Base-by-base conservation (phyloP, 306 rosid genomes). In the Cajanus cajan region DNA sequence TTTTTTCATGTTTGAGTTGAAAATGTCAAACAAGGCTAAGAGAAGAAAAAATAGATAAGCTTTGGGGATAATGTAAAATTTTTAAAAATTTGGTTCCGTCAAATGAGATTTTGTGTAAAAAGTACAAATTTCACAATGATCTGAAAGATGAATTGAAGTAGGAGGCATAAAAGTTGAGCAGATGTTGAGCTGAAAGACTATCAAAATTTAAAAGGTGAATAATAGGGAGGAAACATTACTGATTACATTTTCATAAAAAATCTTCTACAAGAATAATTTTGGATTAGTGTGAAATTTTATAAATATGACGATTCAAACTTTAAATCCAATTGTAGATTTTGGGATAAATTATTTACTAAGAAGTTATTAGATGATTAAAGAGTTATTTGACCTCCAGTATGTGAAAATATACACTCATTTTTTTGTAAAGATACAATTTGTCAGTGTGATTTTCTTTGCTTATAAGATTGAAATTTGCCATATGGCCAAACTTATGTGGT, bases 401-500 rank as follows among this genome's bases (percentile, higher is more conserved):
- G 7, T 10, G 63, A 28, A 59, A 59, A 13, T 59, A 59, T 59
- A 19, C 39, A 31, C n/a, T 12, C 16, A 31, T 43, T 21, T 7
- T 67, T 22, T 21, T 41, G 50, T 21, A 33, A 28, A 57, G 15
- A 19, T 22, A 8, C 36, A 58, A 34, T 48, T 47, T 70, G 31
- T 59, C 15, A 16, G 18, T 58, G 14, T 24, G 41, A 22, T 59
- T 15, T 79, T 74, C 57, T 62, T 80, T 12, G 57, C 67, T 36
- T 62, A 24, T 36, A 57, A 48, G 18, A 48, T 68, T 57, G 15
- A 15, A 44, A 59, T 8, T 37, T 70, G 37, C 4, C 40, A 19
- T 63, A 47, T 40, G 41, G 52, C 28, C 57, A 39, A 82, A 33
- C 39, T 15, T 76, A 76, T 48, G 11, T 61, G 67, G 55, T 65